Evolutionary conservation across 2,329 filamentous ascomycete species (phyloP), one percentile per base, ranked within the genome.

Genomic region (Xylogone sp.): DNA sequence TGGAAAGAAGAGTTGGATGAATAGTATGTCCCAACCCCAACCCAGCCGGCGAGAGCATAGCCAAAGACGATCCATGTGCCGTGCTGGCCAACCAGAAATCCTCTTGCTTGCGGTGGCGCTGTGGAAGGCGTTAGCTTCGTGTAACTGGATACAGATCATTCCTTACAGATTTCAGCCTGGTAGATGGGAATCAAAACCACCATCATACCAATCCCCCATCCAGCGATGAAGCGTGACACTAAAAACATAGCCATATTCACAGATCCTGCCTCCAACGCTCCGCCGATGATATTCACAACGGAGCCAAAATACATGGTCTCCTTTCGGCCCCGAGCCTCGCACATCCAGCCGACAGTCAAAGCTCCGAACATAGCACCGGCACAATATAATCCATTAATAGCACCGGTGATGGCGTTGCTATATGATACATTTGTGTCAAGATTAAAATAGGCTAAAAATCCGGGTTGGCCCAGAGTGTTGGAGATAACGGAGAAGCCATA

Each of bases 61-160:
- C 46, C 46, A 19, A 42, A 20, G n/a, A 48, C 19, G 18, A 48
- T 20, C 10, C 27, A 31, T n/a, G 24, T 2, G 21, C 46, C 46
- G 19, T 48, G 46, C 24, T 48, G 46, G 18, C 46, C 46, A 19
- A 48, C 46, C 9, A 48, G 29, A 39, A 48, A 42, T 4, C 46
- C 46, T 48, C 46, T 5, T n/a, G 20, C 20, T 3, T 19, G 19
- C 12, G 46, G 46, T 21, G 46, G 46, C 19, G 46, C 24, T 18
- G 27, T 31, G 27, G 27, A 31, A 31, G 13, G 27, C 27, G 27
- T 31, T 31, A 31, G 27, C 27, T 8, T 31, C 27, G 27, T 31
- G 13, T 31, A 31, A 31, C 13, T 31, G 8, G 27, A 31, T 31
- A n/a, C 27, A 13, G 8, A 31, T 31, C 13, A 31, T 31, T 31